Evolutionary conservation across 164 flowering plant species (phyloP).

Genomic region (Vitis amurensis): DNA sequence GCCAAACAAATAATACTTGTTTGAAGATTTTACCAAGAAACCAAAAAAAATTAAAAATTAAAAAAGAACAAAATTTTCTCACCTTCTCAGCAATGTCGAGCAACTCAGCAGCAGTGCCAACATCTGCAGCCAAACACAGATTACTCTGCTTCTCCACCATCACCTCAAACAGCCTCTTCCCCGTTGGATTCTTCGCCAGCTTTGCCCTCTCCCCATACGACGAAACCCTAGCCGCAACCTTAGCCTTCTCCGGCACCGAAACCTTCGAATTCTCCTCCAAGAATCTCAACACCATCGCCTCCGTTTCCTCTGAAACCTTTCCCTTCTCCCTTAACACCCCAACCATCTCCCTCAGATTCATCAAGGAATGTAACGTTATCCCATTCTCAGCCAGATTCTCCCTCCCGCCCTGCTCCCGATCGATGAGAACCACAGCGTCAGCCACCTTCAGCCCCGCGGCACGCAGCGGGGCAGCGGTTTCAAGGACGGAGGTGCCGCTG

Average conservation of each 20-base stretch:
- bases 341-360: slow-evolving; percentile 74
- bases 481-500: slow-evolving; percentile 90
- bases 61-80: not conserved
- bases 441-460: slow-evolving; percentile 68
- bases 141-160: slow-evolving; percentile 86
- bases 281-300: slow-evolving; percentile 41
- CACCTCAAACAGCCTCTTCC: slow-evolving; percentile 75
- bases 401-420: slow-evolving; percentile 93
- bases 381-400: slow-evolving; percentile 79
- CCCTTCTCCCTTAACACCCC: slow-evolving; percentile 66
- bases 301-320: slow-evolving; percentile 68
- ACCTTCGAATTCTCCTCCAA: slow-evolving; percentile 76
- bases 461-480: slow-evolving; percentile 82
- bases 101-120: slow-evolving; percentile 73
- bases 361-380: slow-evolving; percentile 66
- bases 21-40: not conserved
- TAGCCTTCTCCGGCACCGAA: slow-evolving; percentile 37
- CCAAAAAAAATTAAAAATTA: not conserved
- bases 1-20: not conserved
- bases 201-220: slow-evolving; percentile 65
- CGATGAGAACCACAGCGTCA: slow-evolving; percentile 90
- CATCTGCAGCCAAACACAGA: slow-evolving; percentile 90
- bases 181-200: slow-evolving; percentile 69
- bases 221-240: slow-evolving; percentile 17
- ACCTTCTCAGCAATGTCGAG: slow-evolving; percentile 81